Evolutionary conservation across 2,329 filamentous ascomycete species (phyloP), one percentile per base, ranked within the genome.

Genomic region (Sclerotinia sclerotiorum): DNA sequence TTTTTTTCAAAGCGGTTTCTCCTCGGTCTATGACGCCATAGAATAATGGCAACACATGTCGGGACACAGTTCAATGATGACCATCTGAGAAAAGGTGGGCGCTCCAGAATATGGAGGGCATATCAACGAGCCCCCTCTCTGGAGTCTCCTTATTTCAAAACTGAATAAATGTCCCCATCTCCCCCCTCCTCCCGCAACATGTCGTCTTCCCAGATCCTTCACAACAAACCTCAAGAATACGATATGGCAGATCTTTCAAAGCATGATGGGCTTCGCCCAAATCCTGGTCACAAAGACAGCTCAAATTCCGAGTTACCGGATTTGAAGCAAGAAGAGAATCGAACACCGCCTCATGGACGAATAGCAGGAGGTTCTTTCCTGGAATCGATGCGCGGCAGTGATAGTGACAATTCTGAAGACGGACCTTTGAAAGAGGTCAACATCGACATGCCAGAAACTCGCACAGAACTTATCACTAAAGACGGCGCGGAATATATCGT

Each of bases 371-470:
- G 80, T 48, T 77, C 76, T 58, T 80, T 77, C 68, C 71, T 78
- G 51, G 72, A 78, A n/a, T 73, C 75, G 21, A 71, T 76, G 35
- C 73, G 78, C 63, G 78, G 76, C 57, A 75, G 77, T 29, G 76
- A 79, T 21, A 72, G 72, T 10, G 72, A 76, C n/a, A 76, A 77
- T 68, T 4, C 39, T 19, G 65, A 55, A 13, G 57, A 63, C 27
- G 80, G 79, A 35, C 76, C 76, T 42, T 72, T 82, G 54, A 78
- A 78, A 58, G 78, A 81, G 58, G 79, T 84, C 51, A 80, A 83
- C 55, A 77, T 82, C 69, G 82, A 84, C 69, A 78, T 85, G 70
- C 83, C 83, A 11, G 77, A 84, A 29, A 84, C 83, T 6, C 70
- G 80, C 49, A 82, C 80, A 10, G 79, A 82, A 68, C 72, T 79